phyloP scores from a whole-genome alignment of 257 asterid species.

The Forsythia viridissima region DNA sequence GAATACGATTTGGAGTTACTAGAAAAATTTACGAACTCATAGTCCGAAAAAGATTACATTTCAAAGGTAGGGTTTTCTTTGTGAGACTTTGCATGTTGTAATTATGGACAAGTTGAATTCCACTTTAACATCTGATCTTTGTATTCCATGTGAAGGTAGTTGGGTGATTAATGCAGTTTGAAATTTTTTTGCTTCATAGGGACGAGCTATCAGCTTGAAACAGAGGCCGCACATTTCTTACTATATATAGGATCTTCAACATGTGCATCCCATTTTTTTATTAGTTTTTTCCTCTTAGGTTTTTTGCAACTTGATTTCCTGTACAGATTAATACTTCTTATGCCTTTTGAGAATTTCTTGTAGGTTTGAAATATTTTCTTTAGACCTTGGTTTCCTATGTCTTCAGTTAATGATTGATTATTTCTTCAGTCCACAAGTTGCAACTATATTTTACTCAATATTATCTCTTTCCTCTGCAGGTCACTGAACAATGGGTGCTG shows the following conservation, averaged over 20 bases:
- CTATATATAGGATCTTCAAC: neutral
- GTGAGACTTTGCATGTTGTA: neutral
- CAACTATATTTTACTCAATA: neutral
- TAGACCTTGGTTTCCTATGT: neutral
- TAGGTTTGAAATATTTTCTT: neutral
- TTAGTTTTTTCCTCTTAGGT: neutral
- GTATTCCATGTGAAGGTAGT: neutral
- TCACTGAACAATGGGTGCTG: constrained; percentile 77
- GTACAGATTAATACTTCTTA: neutral
- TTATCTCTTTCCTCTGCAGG: constrained; percentile 35
- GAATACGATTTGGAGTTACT: neutral
- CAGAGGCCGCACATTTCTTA: neutral
- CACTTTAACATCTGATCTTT: neutral
- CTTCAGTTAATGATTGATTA: neutral
- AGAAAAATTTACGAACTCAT: neutral
- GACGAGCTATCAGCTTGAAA: neutral
- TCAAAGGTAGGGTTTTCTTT: neutral
- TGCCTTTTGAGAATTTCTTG: neutral
- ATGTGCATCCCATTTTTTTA: neutral
- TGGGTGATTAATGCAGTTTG: constrained; percentile 1
- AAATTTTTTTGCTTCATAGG: neutral
- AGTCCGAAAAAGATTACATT: neutral
- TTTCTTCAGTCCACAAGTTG: neutral
- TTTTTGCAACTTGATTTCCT: neutral
- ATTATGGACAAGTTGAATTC: neutral